Evolutionary conservation across 345 rosid species (phyloP).

Genomic region (Combretum micranthum): DNA sequence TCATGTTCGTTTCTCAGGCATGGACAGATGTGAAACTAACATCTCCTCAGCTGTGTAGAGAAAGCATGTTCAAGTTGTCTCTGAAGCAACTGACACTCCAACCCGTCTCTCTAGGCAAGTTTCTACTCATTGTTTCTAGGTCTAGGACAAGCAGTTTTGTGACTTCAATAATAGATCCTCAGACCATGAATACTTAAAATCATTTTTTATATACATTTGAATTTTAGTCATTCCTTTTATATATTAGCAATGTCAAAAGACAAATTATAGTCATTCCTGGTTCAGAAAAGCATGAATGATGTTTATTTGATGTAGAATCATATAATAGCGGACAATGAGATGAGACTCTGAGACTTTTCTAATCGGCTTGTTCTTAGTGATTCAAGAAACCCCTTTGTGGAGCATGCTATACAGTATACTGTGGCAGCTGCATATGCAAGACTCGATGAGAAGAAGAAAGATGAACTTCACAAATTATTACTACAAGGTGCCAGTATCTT

Average conservation of each 20-base stretch:
- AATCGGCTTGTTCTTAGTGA: slow-evolving; percentile 36
- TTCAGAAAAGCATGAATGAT: no score
- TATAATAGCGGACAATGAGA: no score
- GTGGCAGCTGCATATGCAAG: slow-evolving; percentile 74
- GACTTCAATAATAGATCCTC: not conserved
- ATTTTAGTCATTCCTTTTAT: no score
- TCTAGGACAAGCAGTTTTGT: not conserved
- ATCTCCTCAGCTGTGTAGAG: slow-evolving; percentile 89
- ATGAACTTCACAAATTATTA: slow-evolving; percentile 53
- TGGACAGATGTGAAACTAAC: slow-evolving; percentile 86
- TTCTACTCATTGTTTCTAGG: slow-evolving; percentile 1
- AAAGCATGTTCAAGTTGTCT: slow-evolving; percentile 72
- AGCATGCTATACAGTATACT: slow-evolving; percentile 70
- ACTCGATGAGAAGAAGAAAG: slow-evolving; percentile 41
- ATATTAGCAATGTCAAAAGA: no score
- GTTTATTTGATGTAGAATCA: no score
- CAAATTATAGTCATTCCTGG: no score
- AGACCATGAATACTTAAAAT: slow-evolving; percentile 9
- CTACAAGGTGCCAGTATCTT: slow-evolving; percentile 51
- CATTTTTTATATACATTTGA: not conserved
- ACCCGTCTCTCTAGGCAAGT: slow-evolving; percentile 60
- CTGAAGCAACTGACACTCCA: slow-evolving; percentile 56
- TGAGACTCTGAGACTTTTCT: not conserved
- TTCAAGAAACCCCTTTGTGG: slow-evolving; percentile 82
- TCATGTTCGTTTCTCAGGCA: slow-evolving; percentile 25